Percentiles rank a stretch among this genome's conserved stretches.
Conservation (phyloP, 2,329 filamentous ascomycete genomes). For the Cyphellophora attinorum region DNA sequence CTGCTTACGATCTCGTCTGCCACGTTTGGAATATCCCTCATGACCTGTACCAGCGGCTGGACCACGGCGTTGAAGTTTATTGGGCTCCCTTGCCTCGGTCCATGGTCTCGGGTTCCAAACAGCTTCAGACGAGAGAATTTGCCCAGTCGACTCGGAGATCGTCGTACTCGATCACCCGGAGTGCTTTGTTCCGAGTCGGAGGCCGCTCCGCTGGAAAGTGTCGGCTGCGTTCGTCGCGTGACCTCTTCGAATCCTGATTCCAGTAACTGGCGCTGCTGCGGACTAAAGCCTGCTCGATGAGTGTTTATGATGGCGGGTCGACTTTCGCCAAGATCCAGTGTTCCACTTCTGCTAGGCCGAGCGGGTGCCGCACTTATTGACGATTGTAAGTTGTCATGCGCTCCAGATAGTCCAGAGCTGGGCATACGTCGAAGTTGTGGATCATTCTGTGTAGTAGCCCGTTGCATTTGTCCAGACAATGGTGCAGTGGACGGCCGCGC, state of each 20-base stretch:
- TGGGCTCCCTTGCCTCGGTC: too few relatives aligned
- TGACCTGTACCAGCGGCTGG: conserved; percentile 89
- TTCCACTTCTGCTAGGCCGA: conserved; percentile 60
- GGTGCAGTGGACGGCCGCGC: conserved; percentile 16
- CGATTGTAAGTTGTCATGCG: conserved; percentile 11
- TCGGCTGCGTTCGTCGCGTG: not conserved
- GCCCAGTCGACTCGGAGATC: conserved; percentile 16
- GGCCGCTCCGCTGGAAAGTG: conserved; percentile 19
- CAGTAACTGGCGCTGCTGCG: conserved; percentile 24
- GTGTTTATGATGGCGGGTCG: conserved; percentile 38
- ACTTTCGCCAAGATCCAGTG: conserved; percentile 49
- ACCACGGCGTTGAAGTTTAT: conserved; percentile 63
- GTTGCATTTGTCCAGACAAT: too few relatives aligned
- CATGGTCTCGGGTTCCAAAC: too few relatives aligned
- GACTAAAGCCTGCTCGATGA: conserved; percentile 53
- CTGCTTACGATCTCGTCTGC: conserved; percentile 32
- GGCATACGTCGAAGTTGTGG: too few relatives aligned
- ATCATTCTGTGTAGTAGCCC: too few relatives aligned
- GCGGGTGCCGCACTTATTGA: conserved; percentile 31
- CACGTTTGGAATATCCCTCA: conserved; percentile 51
- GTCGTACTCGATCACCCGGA: not conserved
- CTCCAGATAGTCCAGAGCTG: not conserved
- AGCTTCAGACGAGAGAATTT: conserved; percentile 58
- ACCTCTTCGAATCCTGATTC: conserved; percentile 20
- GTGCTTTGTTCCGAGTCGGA: not conserved